Evolutionary conservation across 352 stramenopile genomes (phyloP), one percentile per base, ranked within the genome.

Genomic region (Peronospora destructor): DNA sequence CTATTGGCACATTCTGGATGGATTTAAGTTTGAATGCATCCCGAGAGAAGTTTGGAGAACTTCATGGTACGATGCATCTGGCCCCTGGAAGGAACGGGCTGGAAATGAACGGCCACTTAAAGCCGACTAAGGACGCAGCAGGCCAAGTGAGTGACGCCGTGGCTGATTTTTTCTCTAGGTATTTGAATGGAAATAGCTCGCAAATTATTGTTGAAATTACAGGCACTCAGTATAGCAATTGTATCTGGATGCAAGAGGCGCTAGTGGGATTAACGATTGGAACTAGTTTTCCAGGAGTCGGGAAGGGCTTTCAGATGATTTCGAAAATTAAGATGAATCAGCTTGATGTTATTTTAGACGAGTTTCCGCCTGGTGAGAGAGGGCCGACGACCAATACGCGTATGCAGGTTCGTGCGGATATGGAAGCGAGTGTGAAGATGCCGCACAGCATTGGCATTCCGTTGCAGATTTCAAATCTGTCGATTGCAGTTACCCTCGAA

Each of bases 371-470:
- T 29, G 35, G 45, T 39, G 39, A 68, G 35, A 51, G 52, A 49
- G 16, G 37, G n/a, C 25, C 23, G 11, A 47, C 46, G 17, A 84
- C 76, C 1, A 91, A 91, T 51, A 91, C 79, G 12, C 45, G 64
- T 4, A 88, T 91, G 79, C 59, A 56, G 13, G 71, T 91, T 40
- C 70, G 79, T 12, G 87, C 77, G 3, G 73, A 87, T 37, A 62
- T 91, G 42, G 68, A 56, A 32, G 79, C 76, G 8, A 73, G 64
- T 17, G 67, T 91, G 45, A 77, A 84, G 49, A 88, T 91, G 76
- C 79, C 79, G 39, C 13, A 68, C 16, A 77, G 73, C 2, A 87
- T 91, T 30, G 57, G 66, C 4, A 91, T 91, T 30, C 75, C 79
- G 6, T 37, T 91, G 1, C 44, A 69, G 23, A 85, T 91, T 30